Evolutionary conservation across 345 rosid species (phyloP).

Genomic region (Syzygium aromaticum): DNA sequence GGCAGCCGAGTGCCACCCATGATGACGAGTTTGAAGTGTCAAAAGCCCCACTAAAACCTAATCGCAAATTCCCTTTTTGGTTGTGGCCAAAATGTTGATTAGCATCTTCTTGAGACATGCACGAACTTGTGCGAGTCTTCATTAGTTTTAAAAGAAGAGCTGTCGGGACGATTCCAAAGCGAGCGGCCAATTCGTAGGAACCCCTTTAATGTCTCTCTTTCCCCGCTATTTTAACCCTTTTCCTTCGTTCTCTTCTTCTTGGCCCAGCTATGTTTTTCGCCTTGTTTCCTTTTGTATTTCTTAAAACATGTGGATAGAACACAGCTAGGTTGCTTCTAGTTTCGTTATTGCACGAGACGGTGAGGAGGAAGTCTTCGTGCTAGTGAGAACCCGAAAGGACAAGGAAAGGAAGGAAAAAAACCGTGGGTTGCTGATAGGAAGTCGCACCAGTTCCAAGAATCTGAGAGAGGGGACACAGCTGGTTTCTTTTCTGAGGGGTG

Average conservation of each 20-base stretch:
- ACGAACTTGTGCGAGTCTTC: not conserved
- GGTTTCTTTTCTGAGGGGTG: not conserved
- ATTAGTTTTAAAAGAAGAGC: not conserved
- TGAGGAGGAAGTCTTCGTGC: not conserved
- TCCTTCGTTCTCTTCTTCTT: not conserved
- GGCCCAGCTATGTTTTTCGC: not conserved
- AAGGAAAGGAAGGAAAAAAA: not conserved
- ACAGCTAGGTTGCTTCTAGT: not conserved
- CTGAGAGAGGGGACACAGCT: not conserved
- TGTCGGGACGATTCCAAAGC: not conserved
- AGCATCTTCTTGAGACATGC: not conserved
- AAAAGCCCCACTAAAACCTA: not conserved
- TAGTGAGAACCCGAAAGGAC: not conserved
- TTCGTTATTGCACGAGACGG: not conserved
- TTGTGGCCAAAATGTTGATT: not conserved
- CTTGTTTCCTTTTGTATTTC: not conserved
- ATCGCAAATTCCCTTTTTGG: not conserved
- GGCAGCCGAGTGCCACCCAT: not conserved
- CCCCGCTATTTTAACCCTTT: not conserved
- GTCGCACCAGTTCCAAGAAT: not conserved
- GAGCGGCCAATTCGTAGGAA: not conserved
- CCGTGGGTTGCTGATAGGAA: not conserved
- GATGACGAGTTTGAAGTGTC: not conserved
- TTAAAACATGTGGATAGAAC: not conserved
- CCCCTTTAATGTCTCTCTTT: not conserved